Percentiles rank a stretch among this genome's conserved stretches.
phyloP scores from a whole-genome alignment of 164 flowering plant species.

The Vitis amurensis region DNA sequence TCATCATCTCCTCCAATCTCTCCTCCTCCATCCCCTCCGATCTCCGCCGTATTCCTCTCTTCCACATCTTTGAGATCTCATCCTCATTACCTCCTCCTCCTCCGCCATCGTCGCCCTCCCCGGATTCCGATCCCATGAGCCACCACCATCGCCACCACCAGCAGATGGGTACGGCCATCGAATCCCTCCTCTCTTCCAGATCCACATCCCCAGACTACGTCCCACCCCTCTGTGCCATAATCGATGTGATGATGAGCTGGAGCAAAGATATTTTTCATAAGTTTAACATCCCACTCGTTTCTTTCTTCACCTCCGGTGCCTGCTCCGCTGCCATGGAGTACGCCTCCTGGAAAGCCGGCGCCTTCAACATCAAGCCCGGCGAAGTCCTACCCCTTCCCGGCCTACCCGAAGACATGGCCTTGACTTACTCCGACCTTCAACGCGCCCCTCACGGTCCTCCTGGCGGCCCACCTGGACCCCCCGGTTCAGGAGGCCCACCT shows the following conservation, averaged over 20 bases:
- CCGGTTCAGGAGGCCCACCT: no score
- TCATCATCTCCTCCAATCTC: constrained; percentile 20
- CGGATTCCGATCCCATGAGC: neutral
- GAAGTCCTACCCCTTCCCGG: constrained; percentile 30
- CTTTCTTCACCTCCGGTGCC: constrained; percentile 38
- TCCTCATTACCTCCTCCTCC: neutral
- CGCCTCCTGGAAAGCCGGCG: constrained; percentile 21
- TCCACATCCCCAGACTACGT: neutral
- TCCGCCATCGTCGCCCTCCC: neutral
- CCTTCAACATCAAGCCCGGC: constrained; percentile 21
- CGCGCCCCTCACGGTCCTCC: constrained; percentile 12
- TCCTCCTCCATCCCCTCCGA: constrained; percentile 24
- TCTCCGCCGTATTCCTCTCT: constrained; percentile 15
- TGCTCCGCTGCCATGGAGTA: constrained; percentile 31
- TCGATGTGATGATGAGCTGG: constrained; percentile 31
- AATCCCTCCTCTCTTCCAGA: constrained; percentile 1
- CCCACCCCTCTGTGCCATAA: constrained; percentile 26
- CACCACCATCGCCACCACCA: constrained; percentile 3
- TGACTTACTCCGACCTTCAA: constrained; percentile 25
- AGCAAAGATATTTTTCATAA: constrained; percentile 11
- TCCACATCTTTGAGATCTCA: constrained; percentile 12
- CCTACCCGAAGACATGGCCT: constrained; percentile 30
- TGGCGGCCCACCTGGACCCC: neutral
- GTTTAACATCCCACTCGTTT: constrained; percentile 20
- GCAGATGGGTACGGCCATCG: constrained; percentile 10